Evolutionary conservation across 345 rosid species (phyloP), one percentile per base, ranked within the genome.

Genomic region (Erucastrum elatum): DNA sequence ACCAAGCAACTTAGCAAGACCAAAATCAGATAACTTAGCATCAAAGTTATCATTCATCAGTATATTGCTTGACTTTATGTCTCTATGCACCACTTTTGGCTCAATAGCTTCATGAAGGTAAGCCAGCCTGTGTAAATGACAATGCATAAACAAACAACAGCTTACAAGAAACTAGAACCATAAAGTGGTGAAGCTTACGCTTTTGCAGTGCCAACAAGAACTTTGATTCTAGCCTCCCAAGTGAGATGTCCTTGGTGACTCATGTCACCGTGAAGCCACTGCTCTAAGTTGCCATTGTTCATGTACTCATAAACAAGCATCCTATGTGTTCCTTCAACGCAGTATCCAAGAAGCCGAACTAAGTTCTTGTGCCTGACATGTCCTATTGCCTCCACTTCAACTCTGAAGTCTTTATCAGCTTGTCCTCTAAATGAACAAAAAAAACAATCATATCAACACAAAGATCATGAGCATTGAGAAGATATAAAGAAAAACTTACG

Each of bases 51-150:
- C 93, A 73, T 94, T 86, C 82, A 94, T 91, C 78, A 94, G 81
- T 86, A 94, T 90, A 82, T 94, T 94, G 86, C 98, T 94, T 0
- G 98, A 94, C 78, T 94, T 94, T 80, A 94, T 92, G 87, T 94
- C 98, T 76, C 98, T 87, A 60, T 94, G 98, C 79, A 92, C 97
- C 76, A 94, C 98, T 86, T 94, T 94, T 5, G 98, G 98, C 80
- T 94, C 98, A 71, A 94, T 94, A 77, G 98, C 98, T 82, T 94
- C 98, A 16, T 94, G 98, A 81, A 94, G 84, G 77, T 94, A 94
- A 66, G 98, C 89, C 78, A 92, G 80, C 71, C 98, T 94, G 88
- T 71, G 62, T 68, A 35, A 74, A 30, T 11, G 12, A 17, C 35
- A 53, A 51, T 63, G 65, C 35, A 74, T 39, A 12, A 39, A n/a